Evolutionary conservation across 2,329 filamentous ascomycete genomes (phyloP).

Genomic region (Colletotrichum lindemuthianum): DNA sequence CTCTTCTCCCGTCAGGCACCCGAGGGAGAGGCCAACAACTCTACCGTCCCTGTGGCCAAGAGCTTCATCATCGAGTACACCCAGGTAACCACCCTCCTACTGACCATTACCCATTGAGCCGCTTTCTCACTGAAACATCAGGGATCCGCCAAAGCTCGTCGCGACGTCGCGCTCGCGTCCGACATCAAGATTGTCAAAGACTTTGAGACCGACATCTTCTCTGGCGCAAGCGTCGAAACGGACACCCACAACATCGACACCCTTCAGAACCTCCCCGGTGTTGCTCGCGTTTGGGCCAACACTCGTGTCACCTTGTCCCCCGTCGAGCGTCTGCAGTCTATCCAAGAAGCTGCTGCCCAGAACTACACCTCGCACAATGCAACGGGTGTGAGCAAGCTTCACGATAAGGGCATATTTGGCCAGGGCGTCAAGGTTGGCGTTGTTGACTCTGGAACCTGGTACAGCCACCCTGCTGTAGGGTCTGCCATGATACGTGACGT

Average conservation of each 20-base stretch:
- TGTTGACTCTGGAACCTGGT: conserved; percentile 52
- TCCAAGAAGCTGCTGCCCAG: conserved; percentile 36
- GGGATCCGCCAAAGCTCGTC: conserved; percentile 30
- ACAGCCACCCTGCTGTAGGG: conserved; percentile 49
- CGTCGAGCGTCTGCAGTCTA: neutral
- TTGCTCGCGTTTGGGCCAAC: conserved; percentile 49
- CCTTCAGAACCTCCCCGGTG: conserved; percentile 44
- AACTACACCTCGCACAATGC: conserved; percentile 49
- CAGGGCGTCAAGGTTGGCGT: conserved; percentile 51
- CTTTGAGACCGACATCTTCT: conserved; percentile 44
- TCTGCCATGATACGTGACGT: neutral
- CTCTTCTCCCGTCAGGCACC: conserved; percentile 12
- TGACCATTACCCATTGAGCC: fast-evolving
- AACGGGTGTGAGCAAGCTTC: conserved; percentile 52
- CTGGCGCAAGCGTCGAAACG: conserved; percentile 47
- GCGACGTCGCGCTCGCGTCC: conserved; percentile 9
- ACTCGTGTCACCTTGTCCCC: conserved; percentile 19
- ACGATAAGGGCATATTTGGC: conserved; percentile 48
- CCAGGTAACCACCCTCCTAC: neutral
- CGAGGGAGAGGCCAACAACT: conserved; percentile 20
- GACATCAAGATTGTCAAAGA: conserved; percentile 29
- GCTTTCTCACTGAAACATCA: neutral
- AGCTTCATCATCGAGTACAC: conserved; percentile 36
- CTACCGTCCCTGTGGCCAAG: conserved; percentile 27
- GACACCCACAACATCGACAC: conserved; percentile 47